Conservation (phyloP, 768 basidiomycete genomes). For the Russula brevipes region DNA sequence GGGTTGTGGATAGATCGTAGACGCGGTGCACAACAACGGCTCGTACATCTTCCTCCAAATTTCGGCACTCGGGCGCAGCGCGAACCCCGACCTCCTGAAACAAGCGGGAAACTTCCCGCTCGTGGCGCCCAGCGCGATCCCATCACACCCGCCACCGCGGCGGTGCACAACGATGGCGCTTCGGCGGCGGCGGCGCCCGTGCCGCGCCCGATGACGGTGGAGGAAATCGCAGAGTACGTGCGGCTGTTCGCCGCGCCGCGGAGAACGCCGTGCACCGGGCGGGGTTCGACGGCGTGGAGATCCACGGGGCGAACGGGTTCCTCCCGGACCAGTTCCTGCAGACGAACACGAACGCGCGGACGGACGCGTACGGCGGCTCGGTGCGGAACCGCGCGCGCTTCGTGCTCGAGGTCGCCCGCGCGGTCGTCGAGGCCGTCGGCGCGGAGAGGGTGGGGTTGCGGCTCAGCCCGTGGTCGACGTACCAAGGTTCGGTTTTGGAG, state of each 20-base stretch:
- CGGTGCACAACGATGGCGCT: no score
- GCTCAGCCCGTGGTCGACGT: constrained; percentile 30
- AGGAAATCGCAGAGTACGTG: constrained; percentile 29
- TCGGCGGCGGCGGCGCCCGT: not conserved
- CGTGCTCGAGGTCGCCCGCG: constrained; percentile 36
- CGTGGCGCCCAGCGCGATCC: not conserved
- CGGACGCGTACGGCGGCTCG: constrained; percentile 44
- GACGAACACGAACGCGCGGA: constrained; percentile 36
- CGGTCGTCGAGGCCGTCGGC: constrained; percentile 36
- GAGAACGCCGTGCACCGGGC: constrained; percentile 35
- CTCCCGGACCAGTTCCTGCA: constrained; percentile 38
- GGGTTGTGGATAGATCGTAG: constrained; percentile 5
- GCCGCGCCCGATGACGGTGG: constrained; percentile 26
- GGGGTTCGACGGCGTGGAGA: constrained; percentile 32
- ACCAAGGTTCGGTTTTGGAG: not conserved
- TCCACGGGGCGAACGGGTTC: constrained; percentile 33
- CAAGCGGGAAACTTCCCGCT: not conserved
- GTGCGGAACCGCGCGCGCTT: constrained; percentile 44
- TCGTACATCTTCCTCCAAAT: constrained; percentile 36
- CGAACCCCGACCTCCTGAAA: not conserved
- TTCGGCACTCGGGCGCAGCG: constrained; percentile 37
- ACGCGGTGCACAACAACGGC: constrained; percentile 34
- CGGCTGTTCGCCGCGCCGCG: constrained; percentile 34
- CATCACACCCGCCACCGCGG: not conserved
- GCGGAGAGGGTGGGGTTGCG: constrained; percentile 35